Conservation (phyloP, 768 basidiomycete species). For the Calocera cornea region DNA sequence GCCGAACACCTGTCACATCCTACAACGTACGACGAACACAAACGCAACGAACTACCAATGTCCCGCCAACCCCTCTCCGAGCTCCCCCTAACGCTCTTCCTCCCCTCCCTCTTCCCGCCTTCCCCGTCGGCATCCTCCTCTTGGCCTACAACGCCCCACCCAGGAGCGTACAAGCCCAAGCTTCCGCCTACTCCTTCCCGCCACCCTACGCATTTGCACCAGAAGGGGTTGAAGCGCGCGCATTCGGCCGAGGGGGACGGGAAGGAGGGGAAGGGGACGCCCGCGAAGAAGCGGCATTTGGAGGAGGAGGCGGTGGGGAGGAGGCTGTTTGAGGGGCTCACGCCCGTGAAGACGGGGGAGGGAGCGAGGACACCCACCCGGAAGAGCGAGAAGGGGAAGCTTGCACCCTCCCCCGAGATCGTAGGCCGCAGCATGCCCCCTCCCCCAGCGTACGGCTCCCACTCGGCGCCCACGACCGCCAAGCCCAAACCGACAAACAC, state of each 20-base stretch:
- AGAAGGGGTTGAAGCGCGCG: not conserved
- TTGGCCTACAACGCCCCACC: not conserved
- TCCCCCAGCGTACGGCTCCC: not conserved
- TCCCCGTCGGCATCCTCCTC: not conserved
- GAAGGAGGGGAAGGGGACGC: not conserved
- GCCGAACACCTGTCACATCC: too few species aligned
- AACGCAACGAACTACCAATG: not conserved
- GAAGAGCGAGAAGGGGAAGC: not conserved
- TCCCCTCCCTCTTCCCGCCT: not conserved
- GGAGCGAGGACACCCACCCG: not conserved
- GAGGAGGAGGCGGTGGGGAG: not conserved
- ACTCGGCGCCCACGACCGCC: not conserved
- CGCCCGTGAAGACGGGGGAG: not conserved
- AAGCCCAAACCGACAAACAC: not conserved
- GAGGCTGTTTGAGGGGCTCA: not conserved
- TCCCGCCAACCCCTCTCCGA: not conserved
- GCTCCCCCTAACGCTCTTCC: not conserved
- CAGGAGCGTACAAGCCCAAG: not conserved
- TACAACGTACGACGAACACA: not conserved
- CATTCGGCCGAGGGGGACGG: not conserved
- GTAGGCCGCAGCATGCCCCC: not conserved
- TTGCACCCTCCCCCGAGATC: not conserved
- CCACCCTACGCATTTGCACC: not conserved
- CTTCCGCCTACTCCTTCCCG: not conserved
- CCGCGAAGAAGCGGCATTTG: not conserved